A percentile compares a stretch with the other conserved stretches of the same genome.
These are phyloP conservation scores for Stemphylium lycopersici DNA, from an alignment of 2,329 filamentous ascomycete species.

Conservation along the genomic window DNA sequence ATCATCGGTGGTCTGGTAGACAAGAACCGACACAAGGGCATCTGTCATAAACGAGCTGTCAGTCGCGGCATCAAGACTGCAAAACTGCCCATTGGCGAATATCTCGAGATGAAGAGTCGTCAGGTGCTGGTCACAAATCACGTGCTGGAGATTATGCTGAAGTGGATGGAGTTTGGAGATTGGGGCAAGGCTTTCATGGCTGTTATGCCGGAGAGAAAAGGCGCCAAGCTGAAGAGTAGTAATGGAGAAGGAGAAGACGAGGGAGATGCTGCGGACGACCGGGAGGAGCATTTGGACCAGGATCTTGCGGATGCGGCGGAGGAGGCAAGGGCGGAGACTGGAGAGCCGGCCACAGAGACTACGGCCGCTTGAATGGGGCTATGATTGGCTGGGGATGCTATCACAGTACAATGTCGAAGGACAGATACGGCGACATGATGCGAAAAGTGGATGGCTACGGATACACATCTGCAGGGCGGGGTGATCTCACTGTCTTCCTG, in stretches of 20 bases:
- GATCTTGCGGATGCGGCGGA: constrained; percentile 11
- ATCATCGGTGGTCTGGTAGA: constrained; percentile 94
- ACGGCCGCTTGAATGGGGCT: background rate
- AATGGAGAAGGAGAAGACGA: constrained; percentile 22
- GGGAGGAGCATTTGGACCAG: constrained; percentile 2
- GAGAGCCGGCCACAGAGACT: background rate
- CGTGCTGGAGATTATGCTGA: constrained; percentile 94
- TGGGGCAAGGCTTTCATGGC: constrained; percentile 89
- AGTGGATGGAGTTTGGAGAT: constrained; percentile 87
- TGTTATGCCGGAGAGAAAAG: constrained; percentile 91
- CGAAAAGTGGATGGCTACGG: background rate
- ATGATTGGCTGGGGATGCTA: too few relatives aligned
- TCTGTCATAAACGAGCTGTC: constrained; percentile 84
- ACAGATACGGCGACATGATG: too few relatives aligned
- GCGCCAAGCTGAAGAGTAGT: constrained; percentile 66
- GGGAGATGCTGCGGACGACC: constrained; percentile 11
- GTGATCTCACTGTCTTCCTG: background rate
- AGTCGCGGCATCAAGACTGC: constrained; percentile 82
- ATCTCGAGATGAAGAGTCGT: constrained; percentile 86
- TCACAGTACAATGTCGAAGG: too few relatives aligned
- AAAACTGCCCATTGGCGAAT: constrained; percentile 92
- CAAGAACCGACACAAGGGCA: constrained; percentile 92
- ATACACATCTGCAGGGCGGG: background rate
- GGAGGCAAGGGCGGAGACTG: constrained; percentile 3
- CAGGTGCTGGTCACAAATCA: constrained; percentile 92